Conservation (phyloP, 1,284 basidiomycete species). For the Ustilago vetiveriae region DNA sequence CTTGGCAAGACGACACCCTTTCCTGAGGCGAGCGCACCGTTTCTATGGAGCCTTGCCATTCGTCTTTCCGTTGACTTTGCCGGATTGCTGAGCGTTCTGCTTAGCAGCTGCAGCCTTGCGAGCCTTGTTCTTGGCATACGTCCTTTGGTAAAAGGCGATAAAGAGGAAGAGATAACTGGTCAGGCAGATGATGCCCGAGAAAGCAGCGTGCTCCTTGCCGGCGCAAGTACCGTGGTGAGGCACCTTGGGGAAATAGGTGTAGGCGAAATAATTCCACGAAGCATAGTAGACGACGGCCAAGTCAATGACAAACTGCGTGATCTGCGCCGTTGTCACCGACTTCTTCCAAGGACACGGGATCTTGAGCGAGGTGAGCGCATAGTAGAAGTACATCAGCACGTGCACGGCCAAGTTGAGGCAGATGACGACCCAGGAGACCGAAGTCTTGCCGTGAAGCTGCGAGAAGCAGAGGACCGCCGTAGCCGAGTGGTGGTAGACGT, state of each 20-base stretch:
- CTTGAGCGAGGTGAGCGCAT: slow-evolving; percentile 58
- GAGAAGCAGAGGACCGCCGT: slow-evolving; percentile 93
- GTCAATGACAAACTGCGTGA: slow-evolving; percentile 69
- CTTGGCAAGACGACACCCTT: too few species aligned
- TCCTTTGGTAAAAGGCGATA: slow-evolving; percentile 67
- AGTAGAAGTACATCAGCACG: slow-evolving; percentile 83
- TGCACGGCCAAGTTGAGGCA: slow-evolving; percentile 91
- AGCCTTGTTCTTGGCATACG: slow-evolving; percentile 59
- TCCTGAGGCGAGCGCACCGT: too few species aligned
- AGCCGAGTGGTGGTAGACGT: slow-evolving; percentile 99
- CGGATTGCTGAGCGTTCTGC: slow-evolving; percentile 17
- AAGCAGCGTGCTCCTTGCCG: slow-evolving; percentile 85
- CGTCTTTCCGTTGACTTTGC: slow-evolving; percentile 21
- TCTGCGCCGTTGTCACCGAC: slow-evolving; percentile 93
- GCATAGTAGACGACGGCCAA: slow-evolving; percentile 52
- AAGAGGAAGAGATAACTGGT: slow-evolving; percentile 76
- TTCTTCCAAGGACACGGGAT: slow-evolving; percentile 80
- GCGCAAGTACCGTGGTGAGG: slow-evolving; percentile 84
- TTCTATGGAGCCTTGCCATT: slow-evolving; percentile 11
- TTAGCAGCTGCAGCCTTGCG: slow-evolving; percentile 28
- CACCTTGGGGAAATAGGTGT: slow-evolving; percentile 71
- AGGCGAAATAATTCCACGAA: slow-evolving; percentile 40
- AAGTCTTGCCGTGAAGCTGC: slow-evolving; percentile 84
- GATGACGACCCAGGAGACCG: slow-evolving; percentile 90
- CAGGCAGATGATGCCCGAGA: slow-evolving; percentile 87